phyloP scores from a whole-genome alignment of 2,329 filamentous ascomycete species.

The Cytospora mali region DNA sequence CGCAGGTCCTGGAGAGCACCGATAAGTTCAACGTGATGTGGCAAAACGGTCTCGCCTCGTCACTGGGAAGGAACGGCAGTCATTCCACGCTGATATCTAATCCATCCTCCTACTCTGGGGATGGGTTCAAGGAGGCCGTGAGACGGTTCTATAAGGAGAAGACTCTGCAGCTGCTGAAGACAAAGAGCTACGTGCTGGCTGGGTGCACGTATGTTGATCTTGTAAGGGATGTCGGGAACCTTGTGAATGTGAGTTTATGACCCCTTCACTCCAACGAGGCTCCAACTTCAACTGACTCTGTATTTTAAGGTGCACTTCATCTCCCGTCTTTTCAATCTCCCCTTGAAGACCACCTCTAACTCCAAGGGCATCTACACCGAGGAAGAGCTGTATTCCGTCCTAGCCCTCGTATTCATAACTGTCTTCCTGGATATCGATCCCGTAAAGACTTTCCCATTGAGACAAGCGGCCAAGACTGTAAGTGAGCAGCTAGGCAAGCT shows the following conservation, averaged over 20 bases:
- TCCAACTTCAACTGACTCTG: not conserved
- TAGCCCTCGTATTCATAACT: conserved; percentile 66
- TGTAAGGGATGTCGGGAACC: conserved; percentile 69
- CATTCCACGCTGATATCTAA: conserved; percentile 54
- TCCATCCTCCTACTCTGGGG: conserved; percentile 37
- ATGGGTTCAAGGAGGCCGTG: conserved; percentile 63
- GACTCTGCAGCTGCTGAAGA: conserved; percentile 61
- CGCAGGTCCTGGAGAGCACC: conserved; percentile 62
- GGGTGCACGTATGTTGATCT: conserved; percentile 70
- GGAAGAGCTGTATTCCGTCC: conserved; percentile 61
- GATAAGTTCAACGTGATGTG: conserved; percentile 66
- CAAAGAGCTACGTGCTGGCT: conserved; percentile 66
- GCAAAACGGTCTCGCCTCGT: conserved; percentile 63
- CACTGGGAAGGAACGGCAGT: conserved; percentile 58
- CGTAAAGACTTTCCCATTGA: conserved; percentile 66
- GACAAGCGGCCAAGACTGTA: conserved; percentile 59
- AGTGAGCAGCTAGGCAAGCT: conserved; percentile 61
- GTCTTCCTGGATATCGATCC: conserved; percentile 70
- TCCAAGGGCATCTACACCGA: conserved; percentile 60
- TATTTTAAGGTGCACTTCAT: conserved; percentile 61
- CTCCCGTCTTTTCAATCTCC: conserved; percentile 64
- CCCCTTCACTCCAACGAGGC: accelerated
- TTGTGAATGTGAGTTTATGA: conserved; percentile 41
- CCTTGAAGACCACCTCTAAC: conserved; percentile 64
- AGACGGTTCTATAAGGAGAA: conserved; percentile 69